Percentiles rank a stretch among this genome's conserved stretches.
These are phyloP conservation scores for Ustulina deusta DNA, from an alignment of 2,329 filamentous ascomycete species.

Conservation along the genomic window DNA sequence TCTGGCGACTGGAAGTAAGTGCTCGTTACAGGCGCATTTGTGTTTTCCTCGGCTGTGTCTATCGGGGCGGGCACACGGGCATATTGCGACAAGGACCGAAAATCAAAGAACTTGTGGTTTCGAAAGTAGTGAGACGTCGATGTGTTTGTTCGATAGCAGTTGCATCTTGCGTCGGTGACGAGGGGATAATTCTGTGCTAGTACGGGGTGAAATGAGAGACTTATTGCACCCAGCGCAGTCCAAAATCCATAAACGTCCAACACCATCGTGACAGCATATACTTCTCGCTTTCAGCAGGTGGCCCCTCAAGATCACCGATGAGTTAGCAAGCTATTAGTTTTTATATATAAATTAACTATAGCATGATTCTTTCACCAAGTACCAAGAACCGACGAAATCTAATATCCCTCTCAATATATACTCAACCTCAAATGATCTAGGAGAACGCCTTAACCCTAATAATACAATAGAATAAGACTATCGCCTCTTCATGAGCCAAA, in stretches of 20 bases:
- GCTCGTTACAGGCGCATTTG: slow-evolving; percentile 47
- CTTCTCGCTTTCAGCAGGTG: background rate
- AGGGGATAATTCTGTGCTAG: slow-evolving; percentile 44
- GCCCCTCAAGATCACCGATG: background rate
- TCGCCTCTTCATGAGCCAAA: slow-evolving; percentile 5
- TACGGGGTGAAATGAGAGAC: slow-evolving; percentile 27
- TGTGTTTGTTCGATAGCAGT: slow-evolving; percentile 62
- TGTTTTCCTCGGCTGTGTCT: slow-evolving; percentile 45
- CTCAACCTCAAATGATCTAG: background rate
- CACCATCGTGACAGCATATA: slow-evolving; percentile 26
- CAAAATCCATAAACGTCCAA: slow-evolving; percentile 19
- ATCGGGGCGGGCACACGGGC: slow-evolving; percentile 50
- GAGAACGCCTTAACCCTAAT: background rate
- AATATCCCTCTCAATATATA: slow-evolving; percentile 6
- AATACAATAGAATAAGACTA: background rate
- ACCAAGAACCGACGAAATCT: slow-evolving; percentile 1
- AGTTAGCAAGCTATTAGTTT: background rate
- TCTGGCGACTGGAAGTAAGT: slow-evolving; percentile 48
- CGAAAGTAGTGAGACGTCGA: slow-evolving; percentile 58
- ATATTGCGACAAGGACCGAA: slow-evolving; percentile 57
- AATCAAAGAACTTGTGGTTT: slow-evolving; percentile 63
- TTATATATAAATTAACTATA: background rate
- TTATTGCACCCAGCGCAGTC: slow-evolving; percentile 34
- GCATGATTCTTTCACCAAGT: background rate
- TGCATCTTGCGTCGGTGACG: slow-evolving; percentile 52